These are phyloP conservation scores for Pseudogymnoascus sp. DNA, from an alignment of 2,329 filamentous ascomycete species.

Conservation along the genomic window DNA sequence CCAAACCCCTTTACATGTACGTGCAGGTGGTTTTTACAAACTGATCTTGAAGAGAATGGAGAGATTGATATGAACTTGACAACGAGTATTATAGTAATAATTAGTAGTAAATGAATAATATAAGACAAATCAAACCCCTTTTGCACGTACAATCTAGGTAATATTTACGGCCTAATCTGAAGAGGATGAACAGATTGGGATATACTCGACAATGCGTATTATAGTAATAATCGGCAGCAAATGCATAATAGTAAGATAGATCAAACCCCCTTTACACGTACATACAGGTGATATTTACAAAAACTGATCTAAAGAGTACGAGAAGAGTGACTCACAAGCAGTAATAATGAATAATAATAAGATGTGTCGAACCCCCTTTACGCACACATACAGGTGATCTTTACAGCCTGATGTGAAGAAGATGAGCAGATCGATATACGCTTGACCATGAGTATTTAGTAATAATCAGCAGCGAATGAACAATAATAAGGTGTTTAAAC, in stretches of 20 bases:
- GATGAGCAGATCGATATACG: not conserved
- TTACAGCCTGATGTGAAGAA: not conserved
- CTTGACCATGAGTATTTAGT: no score
- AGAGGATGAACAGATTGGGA: not conserved
- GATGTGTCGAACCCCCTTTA: not conserved
- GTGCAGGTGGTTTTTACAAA: not conserved
- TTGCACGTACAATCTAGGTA: no score
- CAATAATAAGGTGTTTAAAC: no score
- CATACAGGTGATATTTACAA: not conserved
- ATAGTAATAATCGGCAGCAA: not conserved
- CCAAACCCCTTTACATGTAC: not conserved
- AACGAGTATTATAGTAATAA: not conserved
- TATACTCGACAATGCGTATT: not conserved
- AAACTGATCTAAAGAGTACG: no score
- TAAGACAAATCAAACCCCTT: not conserved
- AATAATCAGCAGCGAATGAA: no score
- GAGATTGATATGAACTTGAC: not conserved
- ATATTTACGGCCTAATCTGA: no score
- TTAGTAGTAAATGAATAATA: not conserved
- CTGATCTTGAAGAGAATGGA: not conserved
- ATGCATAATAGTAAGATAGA: not conserved
- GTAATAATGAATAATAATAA: not conserved
- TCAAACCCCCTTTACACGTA: not conserved
- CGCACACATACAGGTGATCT: not conserved
- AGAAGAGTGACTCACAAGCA: no score